phyloP scores from a whole-genome alignment of 192 early-diverging fungal species.

The Ambispora gerdemannii region DNA sequence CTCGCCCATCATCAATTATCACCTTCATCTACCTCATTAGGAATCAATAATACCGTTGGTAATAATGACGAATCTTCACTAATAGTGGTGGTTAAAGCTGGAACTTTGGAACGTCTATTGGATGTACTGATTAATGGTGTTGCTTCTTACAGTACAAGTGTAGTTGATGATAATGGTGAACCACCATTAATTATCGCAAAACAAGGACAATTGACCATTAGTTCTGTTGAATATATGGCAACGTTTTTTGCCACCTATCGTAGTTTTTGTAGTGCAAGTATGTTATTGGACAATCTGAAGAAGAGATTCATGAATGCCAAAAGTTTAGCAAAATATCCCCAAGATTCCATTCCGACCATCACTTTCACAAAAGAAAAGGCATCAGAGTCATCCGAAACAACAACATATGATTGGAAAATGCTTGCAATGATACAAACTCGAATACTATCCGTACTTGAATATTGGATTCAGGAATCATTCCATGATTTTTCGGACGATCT shows the following conservation, averaged over 20 bases:
- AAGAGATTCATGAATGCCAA: slow-evolving; percentile 42
- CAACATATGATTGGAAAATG: slow-evolving; percentile 35
- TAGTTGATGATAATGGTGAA: slow-evolving; percentile 49
- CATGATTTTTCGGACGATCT: slow-evolving; percentile 64
- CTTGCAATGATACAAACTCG: slow-evolving; percentile 39
- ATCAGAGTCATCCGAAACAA: slow-evolving; percentile 10
- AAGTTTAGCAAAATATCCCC: not conserved
- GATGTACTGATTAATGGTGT: slow-evolving; percentile 61
- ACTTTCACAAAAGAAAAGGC: not conserved
- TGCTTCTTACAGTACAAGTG: slow-evolving; percentile 36
- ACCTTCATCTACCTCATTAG: too few species aligned
- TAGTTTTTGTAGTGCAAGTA: slow-evolving; percentile 48
- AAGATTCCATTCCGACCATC: too few species aligned
- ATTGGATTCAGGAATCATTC: slow-evolving; percentile 60
- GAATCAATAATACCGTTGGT: too few species aligned
- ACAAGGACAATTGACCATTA: slow-evolving; percentile 36
- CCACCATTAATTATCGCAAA: slow-evolving; percentile 26
- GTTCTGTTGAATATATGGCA: slow-evolving; percentile 44
- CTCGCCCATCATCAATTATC: slow-evolving; percentile 36
- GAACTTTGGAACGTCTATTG: slow-evolving; percentile 53
- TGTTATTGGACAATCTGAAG: slow-evolving; percentile 42
- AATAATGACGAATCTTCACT: slow-evolving; percentile 32
- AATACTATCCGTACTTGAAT: slow-evolving; percentile 54
- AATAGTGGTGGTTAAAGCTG: slow-evolving; percentile 61
- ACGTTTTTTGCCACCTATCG: slow-evolving; percentile 67